phyloP scores from a whole-genome alignment of 1,284 basidiomycete species.

The Puccinia coronata region DNA sequence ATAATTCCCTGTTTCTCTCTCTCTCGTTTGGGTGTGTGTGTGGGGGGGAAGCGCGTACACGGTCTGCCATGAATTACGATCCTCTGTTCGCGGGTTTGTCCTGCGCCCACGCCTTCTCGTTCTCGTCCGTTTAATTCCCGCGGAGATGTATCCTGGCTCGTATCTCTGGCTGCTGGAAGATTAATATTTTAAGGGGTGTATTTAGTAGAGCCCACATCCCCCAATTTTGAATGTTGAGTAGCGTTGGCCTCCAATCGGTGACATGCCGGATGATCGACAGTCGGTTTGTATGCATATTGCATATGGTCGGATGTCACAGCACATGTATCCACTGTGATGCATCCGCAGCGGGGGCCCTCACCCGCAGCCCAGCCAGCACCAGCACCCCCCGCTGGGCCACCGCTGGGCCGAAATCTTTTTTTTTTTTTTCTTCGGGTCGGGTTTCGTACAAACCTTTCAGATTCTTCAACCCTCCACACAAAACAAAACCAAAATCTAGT shows the following conservation, averaged over 20 bases:
- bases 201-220: too few relatives aligned
- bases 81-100: neutral
- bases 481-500: neutral
- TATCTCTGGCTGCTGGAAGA: neutral
- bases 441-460: too few relatives aligned
- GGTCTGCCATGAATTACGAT: constrained; percentile 19
- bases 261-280: neutral
- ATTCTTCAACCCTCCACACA: neutral
- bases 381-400: too few relatives aligned
- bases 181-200: too few relatives aligned
- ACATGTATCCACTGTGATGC: neutral
- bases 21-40: neutral
- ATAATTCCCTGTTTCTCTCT: too few relatives aligned
- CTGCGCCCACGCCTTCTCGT: too few relatives aligned
- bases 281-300: too few relatives aligned
- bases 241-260: neutral
- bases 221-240: too few relatives aligned
- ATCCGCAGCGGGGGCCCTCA: neutral
- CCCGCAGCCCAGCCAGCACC: neutral
- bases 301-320: neutral
- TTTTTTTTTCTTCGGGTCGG: too few relatives aligned
- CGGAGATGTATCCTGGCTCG: neutral
- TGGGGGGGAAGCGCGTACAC: too few relatives aligned
- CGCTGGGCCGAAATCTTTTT: too few relatives aligned
- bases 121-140: neutral